Evolutionary conservation across 345 rosid genomes (phyloP), one percentile per base, ranked within the genome.

Genomic region (Citrus glauca): DNA sequence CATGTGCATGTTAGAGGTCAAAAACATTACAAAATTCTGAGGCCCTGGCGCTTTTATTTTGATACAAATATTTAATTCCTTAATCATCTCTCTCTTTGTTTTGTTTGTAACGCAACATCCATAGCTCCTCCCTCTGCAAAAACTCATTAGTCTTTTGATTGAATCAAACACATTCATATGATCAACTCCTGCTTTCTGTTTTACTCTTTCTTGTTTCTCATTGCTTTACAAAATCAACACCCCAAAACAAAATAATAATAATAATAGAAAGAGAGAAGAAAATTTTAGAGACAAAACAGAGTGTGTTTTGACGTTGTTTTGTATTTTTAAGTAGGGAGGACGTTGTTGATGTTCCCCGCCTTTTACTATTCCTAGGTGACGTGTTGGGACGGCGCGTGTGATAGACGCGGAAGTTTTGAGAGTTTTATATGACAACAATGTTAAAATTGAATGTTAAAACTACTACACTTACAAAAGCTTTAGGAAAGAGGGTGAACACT

Each of bases 1-100:
- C 93, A 88, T 85, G 89, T 88, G 91, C 93, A 69, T 59, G 20
- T 76, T 78, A 85, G 91, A 91, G 88, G 95, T 89, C 86, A 88
- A 90, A 81, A 87, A 73, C 69, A 87, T 74, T 90, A 81, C 85
- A 84, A 73, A 85, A 91, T 81, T 85, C 77, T 16, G 6, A 53
- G 57, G 20, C 57, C 53, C 73, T 75, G 75, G 69, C 80, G 68
- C 55, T 82, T 78, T 80, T 27, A 57, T 27, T 45, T 64, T 70
- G 27, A 50, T n/a, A 59, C 53, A 59, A 37, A 45, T n/a, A 74
- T 38, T 27, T 53, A 14, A 53, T 60, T 61, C 48, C 25, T 13
- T 38, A 74, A 24, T 42, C 37, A 50, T 71, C 69, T 57, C 40
- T 67, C 35, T 78, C 75, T 81, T 53, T 6, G 25, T 74, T 72